These are phyloP conservation scores for Fragilaria radians DNA, from an alignment of 108 stramenopile species.

Conservation along the genomic window DNA sequence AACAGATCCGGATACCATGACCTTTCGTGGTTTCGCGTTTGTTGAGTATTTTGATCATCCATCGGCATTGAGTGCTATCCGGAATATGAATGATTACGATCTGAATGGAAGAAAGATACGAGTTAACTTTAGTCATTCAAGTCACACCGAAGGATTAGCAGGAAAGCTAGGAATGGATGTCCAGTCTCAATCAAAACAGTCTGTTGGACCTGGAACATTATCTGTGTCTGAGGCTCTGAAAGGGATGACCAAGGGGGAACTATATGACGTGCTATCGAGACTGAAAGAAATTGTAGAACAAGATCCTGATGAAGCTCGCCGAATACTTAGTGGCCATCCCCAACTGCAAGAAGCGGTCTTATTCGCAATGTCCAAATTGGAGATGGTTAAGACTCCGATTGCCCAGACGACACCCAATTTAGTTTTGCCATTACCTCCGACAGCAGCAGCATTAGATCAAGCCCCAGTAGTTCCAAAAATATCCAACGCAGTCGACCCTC, in stretches of 20 bases:
- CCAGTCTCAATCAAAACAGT: constrained; percentile 19
- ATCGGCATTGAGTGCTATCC: constrained; percentile 90
- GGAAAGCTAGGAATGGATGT: constrained; percentile 88
- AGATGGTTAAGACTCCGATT: constrained; percentile 85
- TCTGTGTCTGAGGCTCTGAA: constrained; percentile 74
- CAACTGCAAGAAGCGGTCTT: constrained; percentile 88
- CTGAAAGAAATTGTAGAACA: constrained; percentile 86
- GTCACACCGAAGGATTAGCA: constrained; percentile 81
- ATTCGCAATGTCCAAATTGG: constrained; percentile 73
- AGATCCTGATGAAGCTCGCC: constrained; percentile 88
- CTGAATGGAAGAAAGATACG: constrained; percentile 88
- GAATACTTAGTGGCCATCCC: constrained; percentile 76
- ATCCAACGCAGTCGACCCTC: constrained; percentile 7
- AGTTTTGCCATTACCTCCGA: not conserved
- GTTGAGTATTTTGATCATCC: constrained; percentile 96
- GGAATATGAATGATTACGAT: constrained; percentile 96
- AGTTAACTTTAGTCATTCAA: constrained; percentile 90
- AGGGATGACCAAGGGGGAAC: constrained; percentile 82
- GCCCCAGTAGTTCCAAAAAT: constrained; percentile 3
- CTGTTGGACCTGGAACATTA: constrained; percentile 48
- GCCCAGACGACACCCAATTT: constrained; percentile 21
- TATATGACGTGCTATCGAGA: constrained; percentile 85
- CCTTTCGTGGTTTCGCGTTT: constrained; percentile 94
- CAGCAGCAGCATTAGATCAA: constrained; percentile 3
- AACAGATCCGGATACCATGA: constrained; percentile 89